Evolutionary conservation across 805 yeast genomes (phyloP), one percentile per base, ranked within the genome.

Genomic region (Pichia exigua): DNA sequence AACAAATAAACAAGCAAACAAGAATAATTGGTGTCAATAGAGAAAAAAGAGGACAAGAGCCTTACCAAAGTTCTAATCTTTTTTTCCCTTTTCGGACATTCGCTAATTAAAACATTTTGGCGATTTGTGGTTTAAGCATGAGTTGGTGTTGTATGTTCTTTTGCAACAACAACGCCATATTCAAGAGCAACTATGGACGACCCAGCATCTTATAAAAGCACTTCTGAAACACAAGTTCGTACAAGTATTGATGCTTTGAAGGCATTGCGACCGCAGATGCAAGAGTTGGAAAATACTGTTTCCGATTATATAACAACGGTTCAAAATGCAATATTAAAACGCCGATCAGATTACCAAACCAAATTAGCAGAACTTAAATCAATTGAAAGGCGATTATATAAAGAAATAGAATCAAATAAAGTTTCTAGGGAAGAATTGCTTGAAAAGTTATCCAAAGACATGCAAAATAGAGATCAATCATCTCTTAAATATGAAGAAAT

Each of bases 401-500:
- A 42, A 22, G 58, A 57, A 39, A 57, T 64, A 7, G 55, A 51
- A 21, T 50, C 52, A 9, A 57, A 58, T 15, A 58, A 59, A 30
- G 49, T 47, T 9, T 43, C 58, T n/a, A 57, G 65, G 26, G 59
- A 59, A 15, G 57, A 57, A 38, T 48, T 65, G 17, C 48, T 57
- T 20, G 49, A 51, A 41, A 57, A 61, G 30, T 52, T 64, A 35
- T 54, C 54, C 24, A 53, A 49, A n/a, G 61, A 59, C 26, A 46
- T 55, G 17, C 41, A 53, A 24, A 62, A 58, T 30, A 50, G 62
- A 38, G 67, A 66, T 39, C 54, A 54, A 17, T 75, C 76, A 39
- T 68, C 73, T 21, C 44, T 60, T 4, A 71, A 73, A 53, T 72
- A 73, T 8, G 71, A 72, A 48, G 75, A 71, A 35, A 62, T 76